Conservation (phyloP, 2,329 filamentous ascomycete genomes). For the Aureobasidium pullulans region DNA sequence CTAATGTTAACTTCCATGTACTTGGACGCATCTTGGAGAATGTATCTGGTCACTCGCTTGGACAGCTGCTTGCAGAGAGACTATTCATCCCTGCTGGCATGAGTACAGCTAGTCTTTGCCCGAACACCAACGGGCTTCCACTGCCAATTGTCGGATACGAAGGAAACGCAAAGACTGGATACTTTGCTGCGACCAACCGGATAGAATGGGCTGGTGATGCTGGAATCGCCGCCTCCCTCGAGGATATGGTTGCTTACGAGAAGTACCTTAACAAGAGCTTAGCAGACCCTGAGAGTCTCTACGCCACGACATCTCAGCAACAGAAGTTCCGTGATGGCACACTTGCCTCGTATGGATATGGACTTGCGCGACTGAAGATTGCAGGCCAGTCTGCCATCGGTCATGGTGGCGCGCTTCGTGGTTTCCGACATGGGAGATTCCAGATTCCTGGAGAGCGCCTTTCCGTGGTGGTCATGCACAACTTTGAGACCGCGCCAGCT, state of each 20-base stretch:
- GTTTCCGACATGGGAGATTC: slow-evolving; percentile 32
- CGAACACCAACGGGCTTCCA: slow-evolving; percentile 33
- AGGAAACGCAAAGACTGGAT: slow-evolving; percentile 33
- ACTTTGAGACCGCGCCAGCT: slow-evolving; percentile 30
- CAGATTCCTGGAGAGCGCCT: slow-evolving; percentile 30
- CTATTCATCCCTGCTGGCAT: slow-evolving; percentile 37
- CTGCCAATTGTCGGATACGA: slow-evolving; percentile 38
- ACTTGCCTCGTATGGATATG: slow-evolving; percentile 32
- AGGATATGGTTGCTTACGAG: slow-evolving; percentile 43
- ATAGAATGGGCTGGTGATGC: slow-evolving; percentile 44
- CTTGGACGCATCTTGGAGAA: slow-evolving; percentile 34
- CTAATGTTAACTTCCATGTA: slow-evolving; percentile 38
- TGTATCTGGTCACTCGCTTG: slow-evolving; percentile 30
- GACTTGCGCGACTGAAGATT: slow-evolving; percentile 26
- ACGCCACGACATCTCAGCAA: slow-evolving; percentile 24
- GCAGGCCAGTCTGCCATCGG: slow-evolving; percentile 26
- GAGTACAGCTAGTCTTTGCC: slow-evolving; percentile 33
- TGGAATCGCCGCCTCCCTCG: slow-evolving; percentile 36
- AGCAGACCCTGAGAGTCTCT: slow-evolving; percentile 29
- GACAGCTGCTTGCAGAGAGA: slow-evolving; percentile 30
- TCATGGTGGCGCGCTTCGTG: slow-evolving; percentile 37
- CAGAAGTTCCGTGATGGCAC: slow-evolving; percentile 30
- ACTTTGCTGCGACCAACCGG: slow-evolving; percentile 30
- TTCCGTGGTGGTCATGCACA: slow-evolving; percentile 36
- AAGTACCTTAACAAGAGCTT: slow-evolving; percentile 31